Percentiles rank a stretch among this genome's conserved stretches.
phyloP scores from a whole-genome alignment of 73 alveolate species.

The Paramecium tetraurelia region DNA sequence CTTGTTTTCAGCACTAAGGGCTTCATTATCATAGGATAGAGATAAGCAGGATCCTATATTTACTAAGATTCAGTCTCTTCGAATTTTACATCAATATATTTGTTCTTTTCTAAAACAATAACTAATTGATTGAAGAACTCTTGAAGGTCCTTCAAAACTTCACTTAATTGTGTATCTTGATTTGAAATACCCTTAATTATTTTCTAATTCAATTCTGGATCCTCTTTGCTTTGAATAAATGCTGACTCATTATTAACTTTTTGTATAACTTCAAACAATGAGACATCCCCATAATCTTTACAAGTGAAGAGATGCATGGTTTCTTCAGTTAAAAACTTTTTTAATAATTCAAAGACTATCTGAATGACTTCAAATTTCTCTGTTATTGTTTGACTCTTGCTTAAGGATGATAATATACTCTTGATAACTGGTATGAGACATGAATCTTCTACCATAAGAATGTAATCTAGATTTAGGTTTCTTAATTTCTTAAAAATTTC shows the following conservation, averaged over 20 bases:
- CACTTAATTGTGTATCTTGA: background rate
- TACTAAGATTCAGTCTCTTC: background rate
- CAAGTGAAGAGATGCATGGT: background rate
- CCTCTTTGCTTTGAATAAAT: background rate
- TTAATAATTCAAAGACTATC: background rate
- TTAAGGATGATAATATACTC: background rate
- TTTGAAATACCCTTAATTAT: background rate
- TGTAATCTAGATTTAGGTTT: background rate
- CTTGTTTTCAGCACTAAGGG: background rate
- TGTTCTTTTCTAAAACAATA: background rate
- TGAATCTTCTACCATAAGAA: conserved; percentile 22
- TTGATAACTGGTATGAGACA: conserved; percentile 9
- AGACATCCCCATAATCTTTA: background rate
- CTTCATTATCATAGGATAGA: conserved; percentile 29
- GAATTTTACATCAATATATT: background rate
- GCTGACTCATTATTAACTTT: background rate
- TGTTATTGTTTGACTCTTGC: background rate
- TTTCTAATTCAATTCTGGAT: background rate
- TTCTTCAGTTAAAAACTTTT: background rate
- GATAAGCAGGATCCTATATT: background rate
- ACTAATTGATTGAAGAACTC: background rate
- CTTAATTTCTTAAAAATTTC: background rate
- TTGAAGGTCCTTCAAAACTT: background rate
- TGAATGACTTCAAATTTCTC: background rate
- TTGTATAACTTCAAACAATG: background rate